Percentiles rank a stretch among this genome's conserved stretches.
Conservation (phyloP, 2,329 filamentous ascomycete species). For the Orbilia javanica region DNA sequence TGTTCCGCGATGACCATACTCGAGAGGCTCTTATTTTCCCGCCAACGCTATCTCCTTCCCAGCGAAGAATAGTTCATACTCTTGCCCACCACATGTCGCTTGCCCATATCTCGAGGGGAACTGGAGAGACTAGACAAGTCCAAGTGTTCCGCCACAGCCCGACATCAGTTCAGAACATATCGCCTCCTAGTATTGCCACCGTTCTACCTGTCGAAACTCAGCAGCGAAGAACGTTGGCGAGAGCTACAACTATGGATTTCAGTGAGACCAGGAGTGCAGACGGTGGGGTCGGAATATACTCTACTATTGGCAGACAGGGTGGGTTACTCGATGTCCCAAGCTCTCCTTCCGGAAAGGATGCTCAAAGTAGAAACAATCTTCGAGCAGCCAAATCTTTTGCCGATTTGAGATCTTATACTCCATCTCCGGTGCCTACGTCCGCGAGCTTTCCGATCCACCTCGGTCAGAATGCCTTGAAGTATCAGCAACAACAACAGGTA, state of each 20-base stretch:
- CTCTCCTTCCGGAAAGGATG: constrained; percentile 73
- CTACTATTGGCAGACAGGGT: constrained; percentile 81
- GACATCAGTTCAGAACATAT: constrained; percentile 64
- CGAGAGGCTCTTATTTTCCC: constrained; percentile 89
- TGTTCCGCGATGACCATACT: constrained; percentile 84
- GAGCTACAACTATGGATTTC: constrained; percentile 97
- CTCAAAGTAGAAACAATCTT: constrained; percentile 80
- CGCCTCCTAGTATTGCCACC: constrained; percentile 71
- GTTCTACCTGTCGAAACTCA: constrained; percentile 80
- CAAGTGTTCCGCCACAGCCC: constrained; percentile 75
- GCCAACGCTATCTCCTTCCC: constrained; percentile 80
- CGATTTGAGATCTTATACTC: constrained; percentile 92
- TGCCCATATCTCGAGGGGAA: constrained; percentile 89
- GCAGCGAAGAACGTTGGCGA: constrained; percentile 81
- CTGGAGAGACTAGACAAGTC: constrained; percentile 87
- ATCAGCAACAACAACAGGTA: constrained; percentile 68
- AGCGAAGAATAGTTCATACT: constrained; percentile 91
- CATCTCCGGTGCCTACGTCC: constrained; percentile 89
- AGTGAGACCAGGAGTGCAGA: constrained; percentile 80
- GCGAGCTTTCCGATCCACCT: constrained; percentile 84
- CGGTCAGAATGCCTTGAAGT: constrained; percentile 73
- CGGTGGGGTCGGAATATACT: constrained; percentile 76
- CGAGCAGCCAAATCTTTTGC: constrained; percentile 96
- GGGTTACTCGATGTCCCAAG: constrained; percentile 88
- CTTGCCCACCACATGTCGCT: constrained; percentile 95